phyloP scores from a whole-genome alignment of 805 yeast genomes.

The Saccharomyces jurei region DNA sequence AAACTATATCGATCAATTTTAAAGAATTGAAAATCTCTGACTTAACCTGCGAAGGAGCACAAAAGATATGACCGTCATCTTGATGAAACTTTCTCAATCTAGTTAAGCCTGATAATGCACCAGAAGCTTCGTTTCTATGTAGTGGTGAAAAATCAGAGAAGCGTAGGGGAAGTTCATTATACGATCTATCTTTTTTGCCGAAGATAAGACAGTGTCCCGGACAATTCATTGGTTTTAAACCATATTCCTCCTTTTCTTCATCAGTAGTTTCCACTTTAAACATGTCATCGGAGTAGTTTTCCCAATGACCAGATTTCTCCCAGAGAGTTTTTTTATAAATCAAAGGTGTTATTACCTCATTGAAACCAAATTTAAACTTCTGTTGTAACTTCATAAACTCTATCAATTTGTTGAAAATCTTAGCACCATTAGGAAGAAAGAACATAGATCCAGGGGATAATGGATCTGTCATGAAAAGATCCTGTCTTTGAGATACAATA shows the following conservation, averaged over 20 bases:
- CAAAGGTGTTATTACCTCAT: constrained; percentile 88
- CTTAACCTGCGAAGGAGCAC: constrained; percentile 68
- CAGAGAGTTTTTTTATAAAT: constrained; percentile 76
- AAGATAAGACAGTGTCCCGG: constrained; percentile 91
- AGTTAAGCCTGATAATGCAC: constrained; percentile 87
- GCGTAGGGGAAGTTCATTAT: constrained; percentile 79
- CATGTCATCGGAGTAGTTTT: constrained; percentile 90
- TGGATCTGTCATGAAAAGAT: constrained; percentile 69
- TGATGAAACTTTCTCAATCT: constrained; percentile 93
- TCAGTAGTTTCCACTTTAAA: constrained; percentile 64
- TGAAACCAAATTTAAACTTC: constrained; percentile 71
- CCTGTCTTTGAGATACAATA: constrained; percentile 48
- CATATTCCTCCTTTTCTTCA: constrained; percentile 44
- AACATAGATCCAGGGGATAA: constrained; percentile 87
- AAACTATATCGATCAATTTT: constrained; percentile 65
- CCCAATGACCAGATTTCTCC: constrained; percentile 95
- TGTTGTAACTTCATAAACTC: constrained; percentile 63
- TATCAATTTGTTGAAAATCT: constrained; percentile 71
- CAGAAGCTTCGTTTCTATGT: constrained; percentile 91
- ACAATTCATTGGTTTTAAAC: constrained; percentile 91
- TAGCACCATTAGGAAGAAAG: constrained; percentile 87
- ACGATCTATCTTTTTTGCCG: constrained; percentile 65
- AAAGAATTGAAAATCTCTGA: constrained; percentile 67
- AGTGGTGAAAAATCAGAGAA: constrained; percentile 83
- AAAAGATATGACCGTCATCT: constrained; percentile 96